Evolutionary conservation across 257 asterid species (phyloP), one percentile per base, ranked within the genome.

Genomic region (Perilla frutescens): DNA sequence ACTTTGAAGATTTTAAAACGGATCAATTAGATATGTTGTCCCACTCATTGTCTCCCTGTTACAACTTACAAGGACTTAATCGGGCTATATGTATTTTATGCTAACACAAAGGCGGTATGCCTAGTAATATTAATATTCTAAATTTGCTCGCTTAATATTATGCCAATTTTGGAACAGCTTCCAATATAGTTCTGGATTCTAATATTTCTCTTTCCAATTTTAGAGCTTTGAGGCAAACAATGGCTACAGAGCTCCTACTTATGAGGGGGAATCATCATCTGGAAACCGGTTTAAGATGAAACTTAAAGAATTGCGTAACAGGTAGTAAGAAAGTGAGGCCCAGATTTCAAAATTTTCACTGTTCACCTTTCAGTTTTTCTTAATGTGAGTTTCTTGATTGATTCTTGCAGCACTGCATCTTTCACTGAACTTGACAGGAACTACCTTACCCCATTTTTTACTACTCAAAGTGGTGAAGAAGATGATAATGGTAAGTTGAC

Each of bases 361-460:
- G 14, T 10, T 55, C 60, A 14, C 53, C 15, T 41, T 15, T 10
- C 51, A 40, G 34, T 39, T 72, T 13, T 69, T 50, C 57, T 45
- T 62, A 64, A 37, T 75, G 61, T 36, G 58, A 70, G 59, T 57
- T 82, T 41, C 47, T 68, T 51, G 71, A 37, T 71, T 67, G 81
- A 77, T 77, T 76, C 64, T 66, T 85, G 90, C 92, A 92, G 99
- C 84, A 83, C 98, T 8, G 76, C 98, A 32, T 85, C 98, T 60
- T 95, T 95, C 83, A 86, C 94, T 36, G 99, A 93, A 68, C 62
- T 95, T 69, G 99, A 95, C 73, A 90, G 81, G 88, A 92, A 95
- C 88, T 95, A 90, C 87, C 96, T 95, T 54, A 95, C 99, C 65
- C 99, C 98, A 8, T 95, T 95, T 84, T 95, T 95, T 71, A 95